Evolutionary conservation across 1,139 yeast species (phyloP), one percentile per base, ranked within the genome.

Genomic region (Pichia sp.): DNA sequence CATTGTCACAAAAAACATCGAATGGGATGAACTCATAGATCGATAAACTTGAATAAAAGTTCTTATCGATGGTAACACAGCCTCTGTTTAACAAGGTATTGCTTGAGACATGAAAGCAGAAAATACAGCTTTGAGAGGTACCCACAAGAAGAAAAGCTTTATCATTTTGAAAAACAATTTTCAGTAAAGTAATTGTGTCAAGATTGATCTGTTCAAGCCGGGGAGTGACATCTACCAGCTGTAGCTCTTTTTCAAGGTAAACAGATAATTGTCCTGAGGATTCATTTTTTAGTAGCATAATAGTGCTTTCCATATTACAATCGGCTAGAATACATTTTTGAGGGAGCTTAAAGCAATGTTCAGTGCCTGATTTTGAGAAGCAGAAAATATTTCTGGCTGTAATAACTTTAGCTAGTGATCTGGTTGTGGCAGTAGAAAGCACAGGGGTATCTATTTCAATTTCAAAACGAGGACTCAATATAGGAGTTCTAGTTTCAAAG

Each of bases 1-100:
- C 33, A 20, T 32, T 32, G 15, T 34, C 15, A 3, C 18, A 5
- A 10, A 22, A 39, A 17, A 37, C 11, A 25, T 37, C 23, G 28
- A 37, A 28, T 2, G 44, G 44, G 4, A 37, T 20, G 28, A 41
- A 36, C 7, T n/a, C 10, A 26, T 26, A 26, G 7, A 14, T 18
- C 7, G 11, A 26, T 7, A 26, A 14, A 26, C n/a, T n/a, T n/a
- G n/a, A n/a, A n/a, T n/a, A n/a, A n/a, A n/a, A n/a, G n/a, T n/a
- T n/a, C n/a, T n/a, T n/a, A n/a, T n/a, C n/a, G n/a, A n/a, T n/a
- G n/a, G n/a, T n/a, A n/a, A n/a, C n/a, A n/a, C n/a, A n/a, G n/a
- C n/a, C n/a, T n/a, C n/a, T n/a, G n/a, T n/a, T n/a, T n/a, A n/a
- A n/a, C n/a, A n/a, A n/a, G n/a, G n/a, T n/a, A n/a, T n/a, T n/a